Evolutionary conservation across 169 alveolate species (phyloP), one percentile per base, ranked within the genome.

Genomic region (Eimeria tenella): DNA sequence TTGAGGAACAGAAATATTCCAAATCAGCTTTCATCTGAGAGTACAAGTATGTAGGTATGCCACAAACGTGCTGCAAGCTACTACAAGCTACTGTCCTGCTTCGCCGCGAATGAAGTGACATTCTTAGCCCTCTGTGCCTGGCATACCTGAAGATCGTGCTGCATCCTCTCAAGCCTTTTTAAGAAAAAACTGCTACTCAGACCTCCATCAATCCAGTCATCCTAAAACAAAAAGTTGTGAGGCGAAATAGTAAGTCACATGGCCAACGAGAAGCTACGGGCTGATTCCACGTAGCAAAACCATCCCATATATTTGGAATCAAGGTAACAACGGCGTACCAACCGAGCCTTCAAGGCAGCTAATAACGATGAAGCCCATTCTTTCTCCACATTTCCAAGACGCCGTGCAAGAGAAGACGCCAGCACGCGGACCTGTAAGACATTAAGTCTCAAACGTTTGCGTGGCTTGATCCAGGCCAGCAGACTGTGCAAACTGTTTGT

Each of bases 191-290:
- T 62, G 19, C 92, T 60, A n/a, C 92, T 84, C 23, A 84, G 92
- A n/a, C 92, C 92, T 42, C 92, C 92, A 84, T 84, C 92, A 42
- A 84, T 84, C 92, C 92, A 84, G 31, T 84, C 92, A 19, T 84
- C 92, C 92, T 84, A 10, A 50, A n/a, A 15, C 86, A 75, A 74
- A 31, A 31, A 31, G 42, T 31, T 31, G 42, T 31, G 42, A 31
- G 42, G 42, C 42, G 42, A 31, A 31, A 31, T 31, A 31, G 42
- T 31, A 31, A 31, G 42, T 31, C 42, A 31, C 42, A 31, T 31
- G 42, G 2, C 42, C 42, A 31, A 31, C 42, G 42, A 31, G 4
- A 31, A 31, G 42, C 42, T 31, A 2, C 4, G 42, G 42, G 42
- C 42, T 1, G 42, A 31, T 31, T 31, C 42, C 42, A 31, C 42